Evolutionary conservation across 2,329 filamentous ascomycete species (phyloP).

Genomic region (Sarocladium brachiariae): DNA sequence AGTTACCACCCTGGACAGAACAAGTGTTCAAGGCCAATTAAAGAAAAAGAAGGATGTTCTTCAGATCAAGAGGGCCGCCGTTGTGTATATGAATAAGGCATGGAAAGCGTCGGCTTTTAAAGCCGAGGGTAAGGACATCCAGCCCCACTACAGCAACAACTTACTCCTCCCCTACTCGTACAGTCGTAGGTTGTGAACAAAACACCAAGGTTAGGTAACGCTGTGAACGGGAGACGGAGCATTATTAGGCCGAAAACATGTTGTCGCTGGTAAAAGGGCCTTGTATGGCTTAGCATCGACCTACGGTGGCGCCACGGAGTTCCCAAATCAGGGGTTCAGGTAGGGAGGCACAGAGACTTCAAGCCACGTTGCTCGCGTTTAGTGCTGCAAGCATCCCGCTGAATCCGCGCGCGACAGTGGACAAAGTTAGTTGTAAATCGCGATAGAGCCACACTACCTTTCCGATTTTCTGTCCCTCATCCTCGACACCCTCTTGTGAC

Average conservation of each 20-base stretch:
- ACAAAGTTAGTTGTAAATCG: conserved; percentile 1
- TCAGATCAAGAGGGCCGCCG: too few species aligned
- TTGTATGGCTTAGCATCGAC: not conserved
- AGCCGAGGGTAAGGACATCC: conserved; percentile 19
- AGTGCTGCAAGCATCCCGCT: not conserved
- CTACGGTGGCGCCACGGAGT: not conserved
- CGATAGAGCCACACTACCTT: conserved; percentile 7
- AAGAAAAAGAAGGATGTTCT: too few species aligned
- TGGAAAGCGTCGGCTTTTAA: conserved; percentile 24
- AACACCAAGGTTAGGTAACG: too few species aligned
- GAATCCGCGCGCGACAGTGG: conserved; percentile 1
- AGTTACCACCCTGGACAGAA: too few species aligned
- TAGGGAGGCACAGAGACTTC: not conserved
- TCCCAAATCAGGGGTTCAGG: conserved; percentile 6
- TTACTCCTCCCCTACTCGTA: not conserved
- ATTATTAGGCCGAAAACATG: not conserved
- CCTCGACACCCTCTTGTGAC: conserved; percentile 7
- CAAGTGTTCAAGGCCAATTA: too few species aligned
- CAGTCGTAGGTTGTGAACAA: too few species aligned
- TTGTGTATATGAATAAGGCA: conserved; percentile 3
- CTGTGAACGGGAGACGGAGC: not conserved
- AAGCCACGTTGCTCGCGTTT: conserved; percentile 7
- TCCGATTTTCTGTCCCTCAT: conserved; percentile 4
- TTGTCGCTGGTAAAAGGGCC: not conserved
- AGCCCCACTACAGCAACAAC: not conserved